Conservation (phyloP, 1,284 basidiomycete genomes). For the Porogramme epimiltina region DNA sequence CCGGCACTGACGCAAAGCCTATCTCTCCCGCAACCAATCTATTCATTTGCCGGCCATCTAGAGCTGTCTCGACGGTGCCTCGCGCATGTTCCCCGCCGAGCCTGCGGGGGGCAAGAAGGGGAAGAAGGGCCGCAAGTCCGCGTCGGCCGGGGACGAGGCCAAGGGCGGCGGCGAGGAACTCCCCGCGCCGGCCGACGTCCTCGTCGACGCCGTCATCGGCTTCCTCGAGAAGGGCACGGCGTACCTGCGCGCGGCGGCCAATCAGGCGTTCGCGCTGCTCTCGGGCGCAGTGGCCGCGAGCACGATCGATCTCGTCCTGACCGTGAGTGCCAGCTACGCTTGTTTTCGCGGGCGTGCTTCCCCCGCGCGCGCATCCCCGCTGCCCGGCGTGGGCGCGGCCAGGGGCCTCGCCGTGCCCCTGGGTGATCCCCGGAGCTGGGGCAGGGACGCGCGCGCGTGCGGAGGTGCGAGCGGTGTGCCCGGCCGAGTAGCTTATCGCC, state of each 20-base stretch:
- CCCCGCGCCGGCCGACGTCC: conserved; percentile 73
- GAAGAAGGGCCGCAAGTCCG: conserved; percentile 46
- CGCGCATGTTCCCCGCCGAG: conserved; percentile 48
- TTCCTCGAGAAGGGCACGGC: conserved; percentile 85
- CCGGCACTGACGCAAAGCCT: background rate
- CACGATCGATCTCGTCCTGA: conserved; percentile 83
- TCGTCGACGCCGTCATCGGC: conserved; percentile 88
- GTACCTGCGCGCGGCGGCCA: conserved; percentile 82
- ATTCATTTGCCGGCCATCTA: conserved; percentile 7
- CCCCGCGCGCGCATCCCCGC: background rate
- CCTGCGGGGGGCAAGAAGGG: conserved; percentile 37
- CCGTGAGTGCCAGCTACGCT: conserved; percentile 51
- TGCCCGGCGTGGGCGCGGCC: background rate
- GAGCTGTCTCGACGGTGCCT: conserved; percentile 48
- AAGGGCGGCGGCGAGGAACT: conserved; percentile 39
- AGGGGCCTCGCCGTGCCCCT: background rate
- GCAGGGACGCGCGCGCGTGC: too few species aligned
- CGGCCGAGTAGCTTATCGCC: conserved; percentile 13
- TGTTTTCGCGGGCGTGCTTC: background rate
- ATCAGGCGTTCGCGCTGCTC: conserved; percentile 81
- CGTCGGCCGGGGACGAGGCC: conserved; percentile 33
- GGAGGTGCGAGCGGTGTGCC: background rate
- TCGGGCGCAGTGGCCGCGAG: conserved; percentile 70
- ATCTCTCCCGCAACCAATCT: conserved; percentile 3
- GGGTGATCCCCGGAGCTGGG: background rate